These are phyloP conservation scores for Candida krabiensis DNA, from an alignment of 805 yeast genomes.

Conservation along the genomic window DNA sequence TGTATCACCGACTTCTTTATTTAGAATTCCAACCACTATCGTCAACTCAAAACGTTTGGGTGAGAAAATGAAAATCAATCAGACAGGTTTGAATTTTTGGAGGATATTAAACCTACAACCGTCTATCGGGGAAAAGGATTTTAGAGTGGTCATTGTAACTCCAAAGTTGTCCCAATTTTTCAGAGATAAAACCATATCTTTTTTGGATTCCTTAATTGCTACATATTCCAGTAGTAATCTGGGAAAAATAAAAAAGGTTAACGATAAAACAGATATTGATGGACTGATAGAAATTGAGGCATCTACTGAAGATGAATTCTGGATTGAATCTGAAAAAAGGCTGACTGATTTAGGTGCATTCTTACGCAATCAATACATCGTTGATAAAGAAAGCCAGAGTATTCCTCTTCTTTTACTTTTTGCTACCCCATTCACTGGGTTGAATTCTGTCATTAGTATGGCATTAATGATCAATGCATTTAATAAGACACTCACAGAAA, in stretches of 20 bases:
- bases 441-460: conserved; percentile 47
- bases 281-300: conserved; percentile 26
- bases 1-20: conserved; percentile 26
- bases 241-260: conserved; percentile 36
- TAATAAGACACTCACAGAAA: conserved; percentile 32
- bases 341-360: conserved; percentile 12
- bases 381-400: conserved; percentile 6
- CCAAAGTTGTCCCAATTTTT: conserved; percentile 29
- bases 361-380: conserved; percentile 13
- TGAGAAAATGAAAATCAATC: conserved; percentile 44
- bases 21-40: conserved; percentile 36
- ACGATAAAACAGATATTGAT: conserved; percentile 5
- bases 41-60: conserved; percentile 37
- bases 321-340: conserved; percentile 25
- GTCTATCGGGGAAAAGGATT: conserved; percentile 45
- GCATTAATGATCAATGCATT: conserved; percentile 49
- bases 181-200: conserved; percentile 31
- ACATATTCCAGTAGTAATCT: conserved; percentile 49
- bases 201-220: conserved; percentile 42
- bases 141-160: conserved; percentile 49
- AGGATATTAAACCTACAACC: conserved; percentile 59
- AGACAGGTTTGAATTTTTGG: conserved; percentile 55
- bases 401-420: conserved; percentile 51
- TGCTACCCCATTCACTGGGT: conserved; percentile 41
- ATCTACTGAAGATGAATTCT: conserved; percentile 22